Evolutionary conservation across 257 asterid genomes (phyloP).

Genomic region (Solanum megistacrolobum): DNA sequence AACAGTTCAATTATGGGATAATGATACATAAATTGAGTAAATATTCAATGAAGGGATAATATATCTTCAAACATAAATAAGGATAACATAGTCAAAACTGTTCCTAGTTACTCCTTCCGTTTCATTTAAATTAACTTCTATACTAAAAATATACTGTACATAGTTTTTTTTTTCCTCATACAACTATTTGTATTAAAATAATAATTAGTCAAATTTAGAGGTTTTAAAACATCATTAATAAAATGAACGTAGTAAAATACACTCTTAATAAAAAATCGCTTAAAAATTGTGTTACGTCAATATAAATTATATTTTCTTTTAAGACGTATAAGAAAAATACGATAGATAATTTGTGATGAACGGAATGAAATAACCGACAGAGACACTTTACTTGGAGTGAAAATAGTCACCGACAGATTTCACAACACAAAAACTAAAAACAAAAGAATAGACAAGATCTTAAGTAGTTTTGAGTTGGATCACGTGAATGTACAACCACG

Average conservation of each 20-base stretch:
- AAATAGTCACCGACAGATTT: slow-evolving; percentile 2
- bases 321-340: background rate
- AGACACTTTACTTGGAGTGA: background rate
- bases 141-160: too few relatives aligned
- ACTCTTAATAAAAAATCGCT: background rate
- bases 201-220: background rate
- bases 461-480: slow-evolving; percentile 15
- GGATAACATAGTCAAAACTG: background rate
- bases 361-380: background rate
- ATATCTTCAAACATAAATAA: background rate
- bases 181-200: too few relatives aligned
- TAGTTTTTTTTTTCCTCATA: too few relatives aligned
- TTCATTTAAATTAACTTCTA: background rate
- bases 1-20: background rate
- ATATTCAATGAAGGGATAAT: background rate
- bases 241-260: background rate
- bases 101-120: background rate
- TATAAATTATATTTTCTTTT: background rate
- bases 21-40: background rate
- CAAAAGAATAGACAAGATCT: background rate
- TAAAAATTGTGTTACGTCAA: background rate
- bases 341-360: background rate
- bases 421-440: background rate
- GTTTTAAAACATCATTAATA: background rate
- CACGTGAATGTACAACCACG: slow-evolving; percentile 22